These are phyloP conservation scores for Guyanaporus albipodus DNA, from an alignment of 768 basidiomycete species.

Conservation along the genomic window DNA sequence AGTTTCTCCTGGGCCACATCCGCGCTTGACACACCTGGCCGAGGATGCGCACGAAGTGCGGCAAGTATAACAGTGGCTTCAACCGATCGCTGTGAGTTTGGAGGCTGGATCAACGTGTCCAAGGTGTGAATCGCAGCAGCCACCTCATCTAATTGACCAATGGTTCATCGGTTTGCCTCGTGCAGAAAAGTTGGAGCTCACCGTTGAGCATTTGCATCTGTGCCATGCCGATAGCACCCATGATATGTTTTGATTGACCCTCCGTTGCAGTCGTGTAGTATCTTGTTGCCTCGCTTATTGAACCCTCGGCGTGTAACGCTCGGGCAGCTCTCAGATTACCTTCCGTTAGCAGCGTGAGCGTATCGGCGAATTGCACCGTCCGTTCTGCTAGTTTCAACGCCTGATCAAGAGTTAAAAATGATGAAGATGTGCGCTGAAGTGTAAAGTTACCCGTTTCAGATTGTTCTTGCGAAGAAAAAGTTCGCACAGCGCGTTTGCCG, in stretches of 20 bases:
- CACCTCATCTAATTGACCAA: conserved; percentile 58
- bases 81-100: conserved; percentile 59
- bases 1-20: conserved; percentile 69
- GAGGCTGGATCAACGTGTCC: conserved; percentile 68
- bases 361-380: conserved; percentile 92
- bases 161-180: background rate
- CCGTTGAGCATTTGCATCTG: conserved; percentile 85
- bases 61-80: conserved; percentile 91
- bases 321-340: conserved; percentile 83
- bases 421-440: background rate
- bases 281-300: conserved; percentile 56
- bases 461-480: conserved; percentile 72
- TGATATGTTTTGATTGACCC: conserved; percentile 67
- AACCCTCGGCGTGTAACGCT: conserved; percentile 70
- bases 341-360: conserved; percentile 77
- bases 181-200: conserved; percentile 30
- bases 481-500: conserved; percentile 80
- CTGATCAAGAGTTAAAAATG: conserved; percentile 32
- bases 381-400: conserved; percentile 92
- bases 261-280: conserved; percentile 67
- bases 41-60: conserved; percentile 76
- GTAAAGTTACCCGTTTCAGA: conserved; percentile 47
- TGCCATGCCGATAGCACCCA: conserved; percentile 81
- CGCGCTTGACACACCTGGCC: conserved; percentile 71
- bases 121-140: conserved; percentile 83